Base-by-base conservation (phyloP, 805 yeast genomes). In the Hanseniaspora jakobsenii region DNA sequence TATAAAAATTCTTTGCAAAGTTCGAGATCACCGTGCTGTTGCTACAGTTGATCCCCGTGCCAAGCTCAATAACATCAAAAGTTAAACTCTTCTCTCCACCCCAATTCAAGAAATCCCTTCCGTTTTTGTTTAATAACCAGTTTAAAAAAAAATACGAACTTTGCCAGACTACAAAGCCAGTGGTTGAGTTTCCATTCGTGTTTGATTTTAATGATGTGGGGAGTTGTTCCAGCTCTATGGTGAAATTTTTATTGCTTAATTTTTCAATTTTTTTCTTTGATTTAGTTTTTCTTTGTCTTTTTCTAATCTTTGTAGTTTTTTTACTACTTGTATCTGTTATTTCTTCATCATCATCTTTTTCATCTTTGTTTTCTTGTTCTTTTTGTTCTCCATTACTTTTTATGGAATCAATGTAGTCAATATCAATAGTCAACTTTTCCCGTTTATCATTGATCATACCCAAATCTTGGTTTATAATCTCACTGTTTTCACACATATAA, bases 81-180 rank as follows among this genome's bases (percentile, higher is more conserved):
- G 14, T 21, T n/a, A n/a, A n/a, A n/a, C n/a, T n/a, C 3, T 28
- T 29, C 5, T 16, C 14, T 3, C 22, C 7, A 4, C 34, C 24
- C 38, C 44, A 45, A 5, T 22, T 36, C 19, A 38, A 29, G 34
- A 37, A 37, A 49, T 8, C 57, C 56, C n/a, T 23, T 18, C 36
- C 60, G 38, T 14, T 57, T 47, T 12, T 49, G 32, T 59, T 60
- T 16, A 61, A 49, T 10, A 60, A 39, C 65, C 65, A 61, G 27
- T 50, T 51, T n/a, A 57, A 18, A 36, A 61, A 60, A 41, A 56
- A 57, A 2, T 58, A 58, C 1, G 64, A 53, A 1, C 62, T 58
- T 6, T 59, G 55, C 65, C 65, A 61, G 7, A 60, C 47, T 4
- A 61, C 64, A 46, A 54, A 61, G 5, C 65, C 65, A 3, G 65